Evolutionary conservation across 148 eudicot species (phyloP).

Genomic region (Spergularia marina): DNA sequence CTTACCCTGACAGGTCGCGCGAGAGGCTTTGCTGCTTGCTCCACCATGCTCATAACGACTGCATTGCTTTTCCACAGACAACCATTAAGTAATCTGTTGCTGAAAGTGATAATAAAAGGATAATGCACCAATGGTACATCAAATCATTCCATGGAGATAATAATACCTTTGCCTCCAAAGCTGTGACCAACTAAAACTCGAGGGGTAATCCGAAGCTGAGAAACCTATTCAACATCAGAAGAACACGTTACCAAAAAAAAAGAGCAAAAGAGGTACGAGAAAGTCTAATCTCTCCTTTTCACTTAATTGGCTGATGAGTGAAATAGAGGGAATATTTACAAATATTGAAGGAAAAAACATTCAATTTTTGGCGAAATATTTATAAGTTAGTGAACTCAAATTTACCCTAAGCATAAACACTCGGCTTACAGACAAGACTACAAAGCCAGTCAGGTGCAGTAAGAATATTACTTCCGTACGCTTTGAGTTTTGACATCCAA

Average conservation of each 20-base stretch:
- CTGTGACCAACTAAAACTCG: conserved; percentile 92
- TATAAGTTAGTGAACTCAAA: no score
- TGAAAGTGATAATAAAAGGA: conserved; percentile 2
- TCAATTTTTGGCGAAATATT: no score
- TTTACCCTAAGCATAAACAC: no score
- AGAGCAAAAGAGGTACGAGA: not conserved
- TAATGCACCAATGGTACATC: not conserved
- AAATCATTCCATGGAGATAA: not conserved
- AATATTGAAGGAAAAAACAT: not conserved
- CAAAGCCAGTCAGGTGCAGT: no score
- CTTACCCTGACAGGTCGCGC: conserved; percentile 89
- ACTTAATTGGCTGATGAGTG: no score
- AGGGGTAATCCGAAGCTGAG: conserved; percentile 68
- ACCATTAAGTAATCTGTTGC: conserved; percentile 18
- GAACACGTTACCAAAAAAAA: not conserved
- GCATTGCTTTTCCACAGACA: conserved; percentile 33
- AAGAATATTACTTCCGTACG: no score
- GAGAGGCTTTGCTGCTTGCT: conserved; percentile 89
- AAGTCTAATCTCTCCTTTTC: no score
- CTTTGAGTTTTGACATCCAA: no score
- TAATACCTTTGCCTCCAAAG: conserved; percentile 94
- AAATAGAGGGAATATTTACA: no score
- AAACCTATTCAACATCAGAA: conserved; percentile 44
- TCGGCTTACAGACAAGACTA: no score
- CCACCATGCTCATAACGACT: conserved; percentile 97